Evolutionary conservation across 345 rosid genomes (phyloP).

Genomic region (Kernera saxatilis): DNA sequence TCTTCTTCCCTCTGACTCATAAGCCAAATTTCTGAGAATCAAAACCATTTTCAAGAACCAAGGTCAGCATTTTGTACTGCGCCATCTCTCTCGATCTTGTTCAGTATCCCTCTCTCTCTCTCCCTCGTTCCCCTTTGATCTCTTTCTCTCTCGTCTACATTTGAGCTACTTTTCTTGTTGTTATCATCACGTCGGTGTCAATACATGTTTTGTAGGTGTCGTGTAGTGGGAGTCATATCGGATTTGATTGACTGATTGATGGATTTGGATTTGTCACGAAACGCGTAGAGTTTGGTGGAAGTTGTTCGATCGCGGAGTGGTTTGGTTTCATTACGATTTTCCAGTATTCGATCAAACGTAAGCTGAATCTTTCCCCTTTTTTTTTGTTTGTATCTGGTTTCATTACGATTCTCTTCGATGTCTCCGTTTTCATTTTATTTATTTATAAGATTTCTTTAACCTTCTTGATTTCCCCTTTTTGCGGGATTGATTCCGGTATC

Average conservation of each 20-base stretch:
- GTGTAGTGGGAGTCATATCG: not conserved
- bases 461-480: slow-evolving; percentile 9
- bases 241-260: slow-evolving; percentile 2
- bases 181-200: not conserved
- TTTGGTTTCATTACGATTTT: not conserved
- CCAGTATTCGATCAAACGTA: slow-evolving; percentile 32
- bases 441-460: not conserved
- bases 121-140: not conserved
- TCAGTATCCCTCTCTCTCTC: not conserved
- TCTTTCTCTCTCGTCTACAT: slow-evolving; percentile 4
- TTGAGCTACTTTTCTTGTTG: slow-evolving; percentile 10
- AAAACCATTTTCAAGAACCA: not conserved
- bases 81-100: slow-evolving; percentile 6
- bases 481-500: slow-evolving; percentile 19
- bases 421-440: not conserved
- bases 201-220: not conserved
- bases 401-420: not conserved
- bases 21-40: slow-evolving; percentile 7
- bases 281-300: slow-evolving; percentile 19
- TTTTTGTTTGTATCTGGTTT: not conserved
- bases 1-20: slow-evolving; percentile 5
- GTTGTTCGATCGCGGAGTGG: slow-evolving; percentile 28
- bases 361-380: slow-evolving; percentile 23
- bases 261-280: not conserved
- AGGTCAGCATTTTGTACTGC: slow-evolving; percentile 24